phyloP scores from a whole-genome alignment of 495 filamentous ascomycete species.

The Penicillium subrubescens region DNA sequence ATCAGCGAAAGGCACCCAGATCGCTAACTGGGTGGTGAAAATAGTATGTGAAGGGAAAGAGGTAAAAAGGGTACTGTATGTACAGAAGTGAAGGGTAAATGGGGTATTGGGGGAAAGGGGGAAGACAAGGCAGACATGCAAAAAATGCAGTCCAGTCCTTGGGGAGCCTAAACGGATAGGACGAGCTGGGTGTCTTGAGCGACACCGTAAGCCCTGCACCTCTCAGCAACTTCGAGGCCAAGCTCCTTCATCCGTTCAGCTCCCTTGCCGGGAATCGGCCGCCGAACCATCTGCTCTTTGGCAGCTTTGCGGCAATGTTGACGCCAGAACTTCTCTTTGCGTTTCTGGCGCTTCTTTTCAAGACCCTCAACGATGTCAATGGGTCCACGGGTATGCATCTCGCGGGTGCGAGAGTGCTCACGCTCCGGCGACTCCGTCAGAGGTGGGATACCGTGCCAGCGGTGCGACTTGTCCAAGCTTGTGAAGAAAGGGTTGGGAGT shows the following conservation, averaged over 20 bases:
- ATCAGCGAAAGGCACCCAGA: constrained; percentile 30
- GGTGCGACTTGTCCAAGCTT: constrained; percentile 37
- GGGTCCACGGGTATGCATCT: constrained; percentile 72
- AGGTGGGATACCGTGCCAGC: constrained; percentile 37
- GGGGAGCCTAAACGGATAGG: constrained; percentile 66
- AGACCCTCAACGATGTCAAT: constrained; percentile 97
- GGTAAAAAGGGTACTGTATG: constrained; percentile 36
- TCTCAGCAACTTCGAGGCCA: constrained; percentile 80
- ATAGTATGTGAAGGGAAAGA: constrained; percentile 17
- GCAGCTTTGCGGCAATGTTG: constrained; percentile 73
- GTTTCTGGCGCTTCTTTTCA: constrained; percentile 87
- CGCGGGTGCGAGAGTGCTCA: constrained; percentile 42
- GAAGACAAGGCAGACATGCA: constrained; percentile 24
- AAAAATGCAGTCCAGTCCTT: constrained; percentile 11
- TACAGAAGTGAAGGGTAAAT: constrained; percentile 29
- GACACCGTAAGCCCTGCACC: constrained; percentile 65
- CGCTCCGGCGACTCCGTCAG: constrained; percentile 38
- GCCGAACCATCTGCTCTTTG: constrained; percentile 60
- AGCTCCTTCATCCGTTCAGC: constrained; percentile 93
- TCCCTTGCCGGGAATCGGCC: constrained; percentile 76
- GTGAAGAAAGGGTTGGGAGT: constrained; percentile 69
- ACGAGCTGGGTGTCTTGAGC: constrained; percentile 70
- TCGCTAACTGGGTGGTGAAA: constrained; percentile 19
- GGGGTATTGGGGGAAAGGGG: constrained; percentile 5
- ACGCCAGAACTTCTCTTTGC: constrained; percentile 85